Base-by-base conservation (phyloP, 441 rosid species). In the Pelargonium cotyledonis region DNA sequence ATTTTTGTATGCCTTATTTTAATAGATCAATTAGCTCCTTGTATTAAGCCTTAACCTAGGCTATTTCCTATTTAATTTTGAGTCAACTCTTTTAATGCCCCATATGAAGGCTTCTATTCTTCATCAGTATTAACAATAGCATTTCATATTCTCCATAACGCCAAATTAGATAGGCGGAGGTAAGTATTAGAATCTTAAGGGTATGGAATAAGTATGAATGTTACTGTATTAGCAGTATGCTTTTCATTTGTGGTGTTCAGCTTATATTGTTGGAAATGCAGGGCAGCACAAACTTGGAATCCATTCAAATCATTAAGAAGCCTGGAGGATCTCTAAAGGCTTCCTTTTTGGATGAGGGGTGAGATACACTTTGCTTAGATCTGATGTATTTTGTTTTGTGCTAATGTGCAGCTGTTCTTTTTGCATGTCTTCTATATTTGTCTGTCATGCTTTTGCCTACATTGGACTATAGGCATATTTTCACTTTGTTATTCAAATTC, bases 281-380 rank as follows among this genome's bases (percentile, higher is more conserved):
- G 98, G 97, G 98, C 41, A 90, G 97, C 84, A 92, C 98, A 67
- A 92, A 92, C 76, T 79, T 92, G 70, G 97, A 92, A 79, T 66
- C 98, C 61, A 90, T 93, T 79, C 98, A 92, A 69, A 92, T 92
- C 74, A 90, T 92, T 78, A 92, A 90, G 87, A 92, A 92, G 80
- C 96, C 97, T 23, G 98, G 98, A 73, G 97, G 98, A 64, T 88
- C 96, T 40, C 80, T 90, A 16, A 88, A 46, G 72, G 98, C 89
- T 84, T 92, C 98, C 31, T 92, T 92, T 82, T 81, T 92, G 75
- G 98, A 92, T 88, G 98, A 92, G 81, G 98, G 98, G 98, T 90
- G 75, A 74, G 86, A 2, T 64, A 35, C 35, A 29, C 65, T 26
- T n/a, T 11, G n/a, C 16, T 53, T 14, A 16, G 15, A 14, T 53